Conservation (phyloP, 2,329 filamentous ascomycete genomes). For the Fusarium sp. region DNA sequence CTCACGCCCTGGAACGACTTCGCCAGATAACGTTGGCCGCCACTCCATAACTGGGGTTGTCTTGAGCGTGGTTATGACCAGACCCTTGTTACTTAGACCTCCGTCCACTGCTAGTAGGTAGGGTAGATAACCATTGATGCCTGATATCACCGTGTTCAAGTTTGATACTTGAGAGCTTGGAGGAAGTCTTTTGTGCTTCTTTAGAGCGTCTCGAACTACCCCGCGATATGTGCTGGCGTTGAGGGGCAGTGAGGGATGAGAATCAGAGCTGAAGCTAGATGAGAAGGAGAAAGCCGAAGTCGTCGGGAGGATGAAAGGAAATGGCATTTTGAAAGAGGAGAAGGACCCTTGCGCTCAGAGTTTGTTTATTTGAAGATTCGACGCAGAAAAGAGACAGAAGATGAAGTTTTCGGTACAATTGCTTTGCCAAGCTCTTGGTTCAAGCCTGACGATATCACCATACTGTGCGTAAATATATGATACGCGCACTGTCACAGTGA, state of each 20-base stretch:
- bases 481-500: constrained; percentile 18
- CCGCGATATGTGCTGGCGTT: constrained; percentile 85
- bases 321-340: constrained; percentile 75
- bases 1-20: constrained; percentile 72
- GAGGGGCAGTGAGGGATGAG: constrained; percentile 89
- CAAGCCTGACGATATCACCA: constrained; percentile 34
- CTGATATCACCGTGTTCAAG: constrained; percentile 75
- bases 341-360: background rate
- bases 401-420: constrained; percentile 10
- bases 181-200: constrained; percentile 89
- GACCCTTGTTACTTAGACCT: constrained; percentile 67
- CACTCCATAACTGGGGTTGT: constrained; percentile 77
- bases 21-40: constrained; percentile 80
- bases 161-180: constrained; percentile 75
- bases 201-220: constrained; percentile 84
- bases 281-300: constrained; percentile 89
- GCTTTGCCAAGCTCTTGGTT: constrained; percentile 37
- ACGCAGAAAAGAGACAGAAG: background rate
- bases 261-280: constrained; percentile 78
- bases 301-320: constrained; percentile 87
- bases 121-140: constrained; percentile 81
- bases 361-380: background rate
- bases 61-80: constrained; percentile 66
- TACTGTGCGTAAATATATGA: constrained; percentile 22
- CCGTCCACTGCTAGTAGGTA: constrained; percentile 83